A percentile compares a stretch with the other conserved stretches of the same genome.
Evolutionary conservation across 2,329 filamentous ascomycete species (phyloP).

Genomic region (Biscogniauxia mediterranea): DNA sequence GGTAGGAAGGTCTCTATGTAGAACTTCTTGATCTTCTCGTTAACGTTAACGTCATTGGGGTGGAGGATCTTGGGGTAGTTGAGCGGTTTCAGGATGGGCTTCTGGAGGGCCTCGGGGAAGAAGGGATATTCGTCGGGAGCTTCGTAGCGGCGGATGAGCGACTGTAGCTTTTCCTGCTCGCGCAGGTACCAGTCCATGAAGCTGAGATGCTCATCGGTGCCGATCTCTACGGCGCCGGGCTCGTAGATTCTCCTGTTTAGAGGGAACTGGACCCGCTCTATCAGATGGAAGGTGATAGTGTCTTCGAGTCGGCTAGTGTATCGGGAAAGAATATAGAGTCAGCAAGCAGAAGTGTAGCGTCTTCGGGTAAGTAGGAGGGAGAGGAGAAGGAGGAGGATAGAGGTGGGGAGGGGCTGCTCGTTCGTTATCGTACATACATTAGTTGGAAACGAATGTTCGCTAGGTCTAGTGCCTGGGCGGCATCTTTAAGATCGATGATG

Average conservation of each 20-base stretch:
- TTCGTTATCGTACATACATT: slow-evolving; percentile 72
- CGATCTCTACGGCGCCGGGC: slow-evolving; percentile 76
- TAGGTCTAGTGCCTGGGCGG: slow-evolving; percentile 82
- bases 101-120: slow-evolving; percentile 78
- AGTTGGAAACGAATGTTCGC: slow-evolving; percentile 90
- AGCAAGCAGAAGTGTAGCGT: background rate
- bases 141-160: slow-evolving; percentile 89
- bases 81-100: slow-evolving; percentile 82
- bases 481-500: slow-evolving; percentile 83
- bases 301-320: slow-evolving; percentile 81
- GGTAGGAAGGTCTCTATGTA: slow-evolving; percentile 82
- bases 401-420: slow-evolving; percentile 10
- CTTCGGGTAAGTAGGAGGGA: background rate
- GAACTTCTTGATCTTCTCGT: slow-evolving; percentile 78
- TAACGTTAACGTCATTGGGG: slow-evolving; percentile 86
- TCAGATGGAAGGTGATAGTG: slow-evolving; percentile 94
- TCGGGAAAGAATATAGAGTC: background rate
- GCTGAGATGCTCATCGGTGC: slow-evolving; percentile 54
- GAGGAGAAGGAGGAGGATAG: background rate
- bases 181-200: slow-evolving; percentile 93
- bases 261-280: slow-evolving; percentile 97
- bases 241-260: slow-evolving; percentile 85
- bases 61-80: slow-evolving; percentile 87
- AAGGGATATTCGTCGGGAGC: slow-evolving; percentile 97
- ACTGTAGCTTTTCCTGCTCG: slow-evolving; percentile 89